Percentiles rank a stretch among this genome's conserved stretches.
These are phyloP conservation scores for Ceratocystis harringtonii DNA, from an alignment of 2,329 filamentous ascomycete species.

Conservation along the genomic window DNA sequence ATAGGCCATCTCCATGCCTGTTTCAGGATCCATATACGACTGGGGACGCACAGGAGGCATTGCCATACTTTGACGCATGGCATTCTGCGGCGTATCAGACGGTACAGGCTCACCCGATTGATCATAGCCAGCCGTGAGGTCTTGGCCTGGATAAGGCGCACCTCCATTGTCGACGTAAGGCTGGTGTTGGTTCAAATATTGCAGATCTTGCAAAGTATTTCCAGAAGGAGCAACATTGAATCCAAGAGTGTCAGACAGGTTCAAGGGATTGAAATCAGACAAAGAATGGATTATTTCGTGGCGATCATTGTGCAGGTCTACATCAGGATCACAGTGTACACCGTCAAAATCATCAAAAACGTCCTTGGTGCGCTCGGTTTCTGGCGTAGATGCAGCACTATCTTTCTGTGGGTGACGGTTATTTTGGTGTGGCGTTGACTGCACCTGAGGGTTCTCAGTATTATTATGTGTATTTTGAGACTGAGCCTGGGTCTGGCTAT, in stretches of 20 bases:
- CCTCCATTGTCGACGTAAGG: not conserved
- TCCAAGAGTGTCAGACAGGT: constrained; percentile 9
- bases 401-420: not conserved
- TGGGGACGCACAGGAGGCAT: constrained; percentile 29
- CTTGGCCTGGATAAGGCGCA: not conserved
- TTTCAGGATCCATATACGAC: constrained; percentile 47
- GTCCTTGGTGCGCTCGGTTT: constrained; percentile 47
- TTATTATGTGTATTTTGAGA: not conserved
- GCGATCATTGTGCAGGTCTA: constrained; percentile 7
- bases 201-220: not conserved
- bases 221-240: not conserved
- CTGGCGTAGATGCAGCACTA: constrained; percentile 26
- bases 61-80: constrained; percentile 9
- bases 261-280: constrained; percentile 4
- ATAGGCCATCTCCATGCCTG: constrained; percentile 72
- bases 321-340: constrained; percentile 53
- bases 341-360: constrained; percentile 74
- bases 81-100: not conserved
- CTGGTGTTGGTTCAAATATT: not conserved
- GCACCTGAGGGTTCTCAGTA: not conserved
- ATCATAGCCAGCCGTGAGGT: not conserved
- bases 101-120: not conserved
- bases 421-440: not conserved
- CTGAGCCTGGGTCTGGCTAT: not conserved
- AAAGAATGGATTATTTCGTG: not conserved